Evolutionary conservation across 2,329 filamentous ascomycete genomes (phyloP).

Genomic region (Sordariomycetes sp.): DNA sequence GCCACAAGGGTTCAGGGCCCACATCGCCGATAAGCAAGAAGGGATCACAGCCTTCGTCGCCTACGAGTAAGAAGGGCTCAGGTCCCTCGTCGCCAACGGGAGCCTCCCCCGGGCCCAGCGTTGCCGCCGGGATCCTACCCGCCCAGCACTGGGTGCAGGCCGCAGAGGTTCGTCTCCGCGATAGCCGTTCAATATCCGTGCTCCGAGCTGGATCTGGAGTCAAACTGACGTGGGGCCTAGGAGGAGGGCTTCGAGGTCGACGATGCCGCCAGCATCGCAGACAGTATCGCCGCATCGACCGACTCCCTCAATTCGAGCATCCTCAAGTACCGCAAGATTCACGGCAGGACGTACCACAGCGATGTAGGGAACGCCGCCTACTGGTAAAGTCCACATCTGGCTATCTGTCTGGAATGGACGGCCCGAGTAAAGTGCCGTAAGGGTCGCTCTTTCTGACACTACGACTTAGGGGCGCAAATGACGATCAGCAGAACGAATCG

Average conservation of each 20-base stretch:
- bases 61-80: no score
- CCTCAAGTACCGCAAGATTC: conserved; percentile 15
- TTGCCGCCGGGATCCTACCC: neutral
- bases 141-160: neutral
- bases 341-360: conserved; percentile 17
- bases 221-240: neutral
- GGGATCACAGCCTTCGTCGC: no score
- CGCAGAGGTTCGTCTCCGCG: neutral
- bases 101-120: no score
- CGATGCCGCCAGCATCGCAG: neutral
- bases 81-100: no score
- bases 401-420: no score
- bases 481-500: conserved; percentile 7
- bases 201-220: neutral
- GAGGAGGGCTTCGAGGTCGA: no score
- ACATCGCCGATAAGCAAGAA: no score
- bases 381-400: no score
- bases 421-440: no score
- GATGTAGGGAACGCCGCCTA: conserved; percentile 14
- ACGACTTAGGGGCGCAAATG: conserved; percentile 7
- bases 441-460: neutral
- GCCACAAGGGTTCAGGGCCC: no score
- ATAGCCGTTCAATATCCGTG: neutral
- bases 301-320: conserved; percentile 16
- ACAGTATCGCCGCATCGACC: conserved; percentile 8